Evolutionary conservation across 164 flowering plant genomes (phyloP), one percentile per base, ranked within the genome.

Genomic region (Brasenia schreberi): DNA sequence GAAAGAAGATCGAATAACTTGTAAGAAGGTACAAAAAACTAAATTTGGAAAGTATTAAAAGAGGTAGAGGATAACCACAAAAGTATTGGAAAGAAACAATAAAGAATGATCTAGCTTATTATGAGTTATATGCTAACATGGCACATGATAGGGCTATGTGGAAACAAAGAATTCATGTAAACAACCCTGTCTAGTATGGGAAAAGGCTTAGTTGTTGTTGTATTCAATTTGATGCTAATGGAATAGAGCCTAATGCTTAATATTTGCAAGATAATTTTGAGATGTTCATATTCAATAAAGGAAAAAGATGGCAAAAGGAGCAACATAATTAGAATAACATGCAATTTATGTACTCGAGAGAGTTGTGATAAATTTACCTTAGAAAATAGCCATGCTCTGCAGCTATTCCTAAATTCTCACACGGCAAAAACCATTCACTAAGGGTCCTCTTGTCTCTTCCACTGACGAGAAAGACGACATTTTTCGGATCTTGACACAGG

Each of bases 371-470:
- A 14, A 18, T 56, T 14, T 69, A 84, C 85, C 88, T 84, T 61
- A 77, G 52, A 70, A 84, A 82, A 73, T 82, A 84, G 43, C 88
- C 88, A 78, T 84, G 83, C 76, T 84, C 88, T 4, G 88, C 88
- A 60, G 85, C 85, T 63, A 84, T 67, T 7, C 81, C 88, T 42
- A 84, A 74, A 19, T 76, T 79, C 45, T 77, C 82, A 74, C 85
- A 82, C 45, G 81, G 68, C 16, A 81, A 77, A 74, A 84, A 84
- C 88, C 85, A 84, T 43, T 73, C 76, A 53, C 77, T 73, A 18
- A 84, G 76, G 9, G 79, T 77, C 53, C 69, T 64, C 61, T 72
- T 75, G 58, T 79, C 84, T 68, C 79, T 79, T 27, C 84, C 88
- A 70, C 88, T 84, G n/a, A 81, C 85, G 12, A 84, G 76, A 72